Base-by-base conservation (phyloP, 106 monocot species). In the Platanthera zijinensis region DNA sequence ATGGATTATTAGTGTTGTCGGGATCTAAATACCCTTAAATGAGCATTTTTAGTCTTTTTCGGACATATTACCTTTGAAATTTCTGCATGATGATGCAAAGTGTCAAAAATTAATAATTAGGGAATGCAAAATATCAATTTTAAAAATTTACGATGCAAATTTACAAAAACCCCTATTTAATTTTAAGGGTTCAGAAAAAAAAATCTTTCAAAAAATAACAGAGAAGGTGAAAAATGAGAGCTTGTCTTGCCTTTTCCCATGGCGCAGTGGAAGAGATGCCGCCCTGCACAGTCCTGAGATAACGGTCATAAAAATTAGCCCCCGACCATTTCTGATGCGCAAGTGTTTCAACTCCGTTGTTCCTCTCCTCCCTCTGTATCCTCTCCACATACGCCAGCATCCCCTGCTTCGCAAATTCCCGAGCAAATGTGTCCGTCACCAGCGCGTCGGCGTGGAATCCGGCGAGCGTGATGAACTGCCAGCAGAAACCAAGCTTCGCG, bases 311-410 rank as follows among this genome's bases (percentile, higher is more conserved):
- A 77, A 90, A 96, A 54, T 92, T 96, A 0, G 92, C 95, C 5
- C 95, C 95, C 7, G 95, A 90, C 96, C 96, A 96, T 81, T 93
- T 92, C 87, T 96, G 96, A 71, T 96, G 92, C 12, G 88, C 90
- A 75, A 96, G 75, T 3, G 96, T 96, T 9, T 96, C 96, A 10
- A 96, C 92, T 9, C 82, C 88, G n/a, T 92, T 80, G 77, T 70
- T 84, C 84, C 92, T 83, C 85, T 96, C 96, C 87, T 96, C 90
- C 75, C 96, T 82, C 84, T 96, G 92, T 8, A 96, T 96, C 85
- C 87, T 90, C 85, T 96, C 95, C 28, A 96, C 95, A 52, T 96
- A 96, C 0, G 95, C 95, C 77, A 96, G 74, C 90, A 96, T 90
- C 64, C 96, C 96, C 45, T 86, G 47, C 76, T 77, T 62, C 3